Evolutionary conservation across 345 rosid genomes (phyloP).

Genomic region (Pistacia atlantica): DNA sequence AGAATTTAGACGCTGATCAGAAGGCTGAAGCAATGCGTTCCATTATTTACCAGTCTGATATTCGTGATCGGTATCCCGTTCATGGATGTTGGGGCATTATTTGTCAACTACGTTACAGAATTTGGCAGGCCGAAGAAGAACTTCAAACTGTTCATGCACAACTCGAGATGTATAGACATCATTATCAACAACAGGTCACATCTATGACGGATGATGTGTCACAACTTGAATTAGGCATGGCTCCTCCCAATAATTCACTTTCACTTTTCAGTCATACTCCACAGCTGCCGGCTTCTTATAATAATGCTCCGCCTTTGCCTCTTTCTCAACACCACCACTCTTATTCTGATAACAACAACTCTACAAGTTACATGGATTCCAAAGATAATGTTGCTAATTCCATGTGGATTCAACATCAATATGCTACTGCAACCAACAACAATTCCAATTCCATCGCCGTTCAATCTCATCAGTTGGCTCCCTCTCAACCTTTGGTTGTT

Average conservation of each 20-base stretch:
- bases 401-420: constrained; percentile 49
- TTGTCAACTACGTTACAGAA: constrained; percentile 44
- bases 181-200: constrained; percentile 39
- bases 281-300: constrained; percentile 16
- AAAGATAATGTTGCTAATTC: constrained; percentile 40
- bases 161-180: constrained; percentile 60
- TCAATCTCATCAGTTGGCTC: constrained; percentile 56
- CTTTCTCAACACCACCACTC: constrained; percentile 46
- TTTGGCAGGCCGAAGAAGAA: constrained; percentile 63
- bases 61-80: constrained; percentile 76
- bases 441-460: constrained; percentile 33
- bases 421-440: constrained; percentile 23
- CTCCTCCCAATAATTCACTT: constrained; percentile 49
- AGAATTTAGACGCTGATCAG: constrained; percentile 50
- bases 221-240: constrained; percentile 79
- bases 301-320: constrained; percentile 25
- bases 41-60: constrained; percentile 65
- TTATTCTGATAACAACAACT: constrained; percentile 39
- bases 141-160: constrained; percentile 56
- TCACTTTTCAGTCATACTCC: constrained; percentile 33
- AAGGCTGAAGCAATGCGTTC: constrained; percentile 76
- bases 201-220: constrained; percentile 48
- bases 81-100: constrained; percentile 74
- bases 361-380: constrained; percentile 40
- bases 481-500: constrained; percentile 38